phyloP scores from a whole-genome alignment of 148 eudicot genomes.

The Rhododendron williamsianum region DNA sequence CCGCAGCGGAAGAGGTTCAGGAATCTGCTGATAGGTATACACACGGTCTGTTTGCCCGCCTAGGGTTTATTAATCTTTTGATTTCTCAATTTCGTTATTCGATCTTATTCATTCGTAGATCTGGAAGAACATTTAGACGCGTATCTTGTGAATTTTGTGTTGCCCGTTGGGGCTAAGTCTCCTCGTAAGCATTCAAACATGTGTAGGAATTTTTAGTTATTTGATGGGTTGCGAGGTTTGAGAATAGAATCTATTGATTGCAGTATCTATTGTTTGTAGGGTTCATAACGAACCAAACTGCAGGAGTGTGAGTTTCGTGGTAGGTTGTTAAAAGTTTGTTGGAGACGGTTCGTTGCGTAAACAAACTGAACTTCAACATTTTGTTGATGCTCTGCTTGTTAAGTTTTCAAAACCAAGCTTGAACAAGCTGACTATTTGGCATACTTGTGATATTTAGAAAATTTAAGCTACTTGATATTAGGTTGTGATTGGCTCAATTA shows the following conservation, averaged over 20 bases:
- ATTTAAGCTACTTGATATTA: neutral
- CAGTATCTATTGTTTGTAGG: neutral
- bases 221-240: neutral
- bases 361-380: neutral
- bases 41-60: neutral
- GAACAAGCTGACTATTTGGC: neutral
- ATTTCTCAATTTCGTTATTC: neutral
- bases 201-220: neutral
- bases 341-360: neutral
- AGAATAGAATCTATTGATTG: neutral
- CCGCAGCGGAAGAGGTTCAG: constrained; percentile 85
- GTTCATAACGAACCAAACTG: neutral
- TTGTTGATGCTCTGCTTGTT: neutral
- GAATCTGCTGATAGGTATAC: constrained; percentile 79
- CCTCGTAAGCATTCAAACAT: neutral
- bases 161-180: neutral
- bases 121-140: neutral
- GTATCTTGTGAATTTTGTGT: neutral
- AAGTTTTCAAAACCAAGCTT: neutral
- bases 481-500: neutral
- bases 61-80: neutral
- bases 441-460: neutral
- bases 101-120: neutral
- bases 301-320: neutral
- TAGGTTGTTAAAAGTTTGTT: neutral